Percentiles rank a stretch among this genome's conserved stretches.
These are phyloP conservation scores for Xylaria venustula DNA, from an alignment of 495 filamentous ascomycete genomes.

Conservation along the genomic window DNA sequence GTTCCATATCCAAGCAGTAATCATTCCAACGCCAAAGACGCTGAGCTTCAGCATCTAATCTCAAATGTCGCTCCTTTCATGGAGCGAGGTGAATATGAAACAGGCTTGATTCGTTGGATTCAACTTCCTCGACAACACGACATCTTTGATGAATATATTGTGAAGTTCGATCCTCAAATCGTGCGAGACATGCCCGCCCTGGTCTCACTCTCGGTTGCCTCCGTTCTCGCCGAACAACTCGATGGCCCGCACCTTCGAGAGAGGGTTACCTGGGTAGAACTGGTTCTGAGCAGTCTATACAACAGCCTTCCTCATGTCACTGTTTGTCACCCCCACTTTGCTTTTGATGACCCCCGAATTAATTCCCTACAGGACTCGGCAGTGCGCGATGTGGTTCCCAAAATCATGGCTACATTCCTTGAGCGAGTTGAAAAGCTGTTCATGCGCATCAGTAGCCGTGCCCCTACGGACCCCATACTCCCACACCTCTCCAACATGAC, in stretches of 20 bases:
- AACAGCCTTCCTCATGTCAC: constrained; percentile 37
- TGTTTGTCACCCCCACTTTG: constrained; percentile 38
- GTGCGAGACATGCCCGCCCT: constrained; percentile 70
- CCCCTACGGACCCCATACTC: constrained; percentile 55
- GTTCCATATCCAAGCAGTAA: constrained; percentile 34
- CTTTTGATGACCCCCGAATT: constrained; percentile 17
- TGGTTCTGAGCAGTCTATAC: constrained; percentile 56
- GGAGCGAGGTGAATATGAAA: constrained; percentile 64
- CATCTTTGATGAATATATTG: constrained; percentile 79
- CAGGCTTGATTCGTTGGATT: constrained; percentile 73
- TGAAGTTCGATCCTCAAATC: constrained; percentile 69
- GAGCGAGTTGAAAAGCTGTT: constrained; percentile 70
- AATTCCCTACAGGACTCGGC: constrained; percentile 62
- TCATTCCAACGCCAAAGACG: constrained; percentile 42
- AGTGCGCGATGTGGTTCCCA: constrained; percentile 67
- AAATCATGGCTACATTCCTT: constrained; percentile 70
- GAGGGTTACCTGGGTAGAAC: constrained; percentile 77
- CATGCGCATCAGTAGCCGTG: constrained; percentile 60
- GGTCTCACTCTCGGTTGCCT: constrained; percentile 77
- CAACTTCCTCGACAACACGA: constrained; percentile 71
- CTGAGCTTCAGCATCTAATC: constrained; percentile 64
- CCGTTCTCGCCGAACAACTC: constrained; percentile 73
- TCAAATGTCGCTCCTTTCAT: constrained; percentile 65
- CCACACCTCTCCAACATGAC: constrained; percentile 24
- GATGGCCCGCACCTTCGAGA: constrained; percentile 57